phyloP scores from a whole-genome alignment of 2,329 filamentous ascomycete genomes.

The Claviceps quebecensis region DNA sequence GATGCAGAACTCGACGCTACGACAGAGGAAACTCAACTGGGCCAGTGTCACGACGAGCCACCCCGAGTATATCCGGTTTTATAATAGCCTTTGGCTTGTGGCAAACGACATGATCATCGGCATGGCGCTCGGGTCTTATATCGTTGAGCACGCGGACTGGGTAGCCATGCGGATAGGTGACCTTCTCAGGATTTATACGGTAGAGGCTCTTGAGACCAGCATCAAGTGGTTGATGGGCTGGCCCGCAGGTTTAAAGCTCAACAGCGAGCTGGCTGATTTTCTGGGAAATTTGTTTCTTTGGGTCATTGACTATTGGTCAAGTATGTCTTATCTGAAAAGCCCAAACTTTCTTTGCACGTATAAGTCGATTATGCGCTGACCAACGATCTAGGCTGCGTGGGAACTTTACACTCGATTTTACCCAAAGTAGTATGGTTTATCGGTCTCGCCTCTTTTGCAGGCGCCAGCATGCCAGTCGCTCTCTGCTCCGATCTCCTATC shows the following conservation, averaged over 20 bases:
- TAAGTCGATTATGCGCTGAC: slow-evolving; percentile 1
- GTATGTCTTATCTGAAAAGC: slow-evolving; percentile 28
- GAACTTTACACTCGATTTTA: slow-evolving; percentile 63
- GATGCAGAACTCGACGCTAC: slow-evolving; percentile 83
- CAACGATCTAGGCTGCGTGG: slow-evolving; percentile 51
- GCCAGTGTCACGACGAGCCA: slow-evolving; percentile 90
- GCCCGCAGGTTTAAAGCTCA: slow-evolving; percentile 89
- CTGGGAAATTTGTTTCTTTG: slow-evolving; percentile 90
- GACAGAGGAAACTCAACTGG: slow-evolving; percentile 85
- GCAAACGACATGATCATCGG: slow-evolving; percentile 98
- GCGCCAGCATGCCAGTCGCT: slow-evolving; percentile 92
- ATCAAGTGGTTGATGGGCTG: slow-evolving; percentile 94
- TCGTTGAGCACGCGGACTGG: slow-evolving; percentile 83
- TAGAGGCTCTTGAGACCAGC: slow-evolving; percentile 74
- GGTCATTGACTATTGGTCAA: slow-evolving; percentile 97
- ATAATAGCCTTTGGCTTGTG: slow-evolving; percentile 96
- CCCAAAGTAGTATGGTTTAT: slow-evolving; percentile 83
- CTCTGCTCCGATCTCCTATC: slow-evolving; percentile 90
- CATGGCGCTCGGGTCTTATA: slow-evolving; percentile 89
- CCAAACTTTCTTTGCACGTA: slow-evolving; percentile 6
- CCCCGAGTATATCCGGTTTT: slow-evolving; percentile 96
- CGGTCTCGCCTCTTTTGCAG: slow-evolving; percentile 86
- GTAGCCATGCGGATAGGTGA: slow-evolving; percentile 68
- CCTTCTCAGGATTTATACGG: slow-evolving; percentile 67
- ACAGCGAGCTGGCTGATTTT: slow-evolving; percentile 85